Percentiles rank a stretch among this genome's conserved stretches.
Conservation (phyloP, 2,329 filamentous ascomycete genomes). For the Talaromyces sp. region DNA sequence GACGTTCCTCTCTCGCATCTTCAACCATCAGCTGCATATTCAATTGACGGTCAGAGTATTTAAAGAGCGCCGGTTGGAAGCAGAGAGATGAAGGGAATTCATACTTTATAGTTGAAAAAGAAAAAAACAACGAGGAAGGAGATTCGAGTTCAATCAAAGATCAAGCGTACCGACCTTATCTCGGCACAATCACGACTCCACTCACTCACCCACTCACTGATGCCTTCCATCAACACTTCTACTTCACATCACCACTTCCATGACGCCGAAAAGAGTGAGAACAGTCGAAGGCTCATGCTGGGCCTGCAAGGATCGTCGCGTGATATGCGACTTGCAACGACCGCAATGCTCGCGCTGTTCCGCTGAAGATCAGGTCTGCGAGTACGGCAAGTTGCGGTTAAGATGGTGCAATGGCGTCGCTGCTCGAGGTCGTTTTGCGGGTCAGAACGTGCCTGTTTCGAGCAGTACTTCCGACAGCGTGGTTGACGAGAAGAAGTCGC, state of each 20-base stretch:
- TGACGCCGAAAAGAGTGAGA: constrained; percentile 22
- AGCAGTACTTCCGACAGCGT: neutral
- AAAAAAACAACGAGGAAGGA: neutral
- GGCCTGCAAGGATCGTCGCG: constrained; percentile 43
- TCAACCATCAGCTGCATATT: neutral
- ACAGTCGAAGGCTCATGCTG: constrained; percentile 42
- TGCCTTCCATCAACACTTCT: neutral
- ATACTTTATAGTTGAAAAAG: neutral
- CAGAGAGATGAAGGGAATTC: neutral
- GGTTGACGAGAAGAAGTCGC: neutral
- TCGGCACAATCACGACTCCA: neutral
- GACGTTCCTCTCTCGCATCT: neutral
- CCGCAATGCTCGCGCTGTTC: constrained; percentile 37
- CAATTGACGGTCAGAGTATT: neutral
- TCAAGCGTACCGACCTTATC: neutral
- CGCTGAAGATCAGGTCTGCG: constrained; percentile 22
- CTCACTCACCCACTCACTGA: neutral
- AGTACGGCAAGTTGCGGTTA: constrained; percentile 38
- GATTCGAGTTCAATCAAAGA: neutral
- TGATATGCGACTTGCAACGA: constrained; percentile 40
- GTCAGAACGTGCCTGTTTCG: constrained; percentile 14
- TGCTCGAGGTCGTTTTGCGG: constrained; percentile 17
- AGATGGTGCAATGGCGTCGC: constrained; percentile 38
- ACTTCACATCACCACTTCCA: constrained; percentile 7
- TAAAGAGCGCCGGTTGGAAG: neutral